Base-by-base conservation (phyloP, 352 stramenopile species). In the Phytopythium montanum region DNA sequence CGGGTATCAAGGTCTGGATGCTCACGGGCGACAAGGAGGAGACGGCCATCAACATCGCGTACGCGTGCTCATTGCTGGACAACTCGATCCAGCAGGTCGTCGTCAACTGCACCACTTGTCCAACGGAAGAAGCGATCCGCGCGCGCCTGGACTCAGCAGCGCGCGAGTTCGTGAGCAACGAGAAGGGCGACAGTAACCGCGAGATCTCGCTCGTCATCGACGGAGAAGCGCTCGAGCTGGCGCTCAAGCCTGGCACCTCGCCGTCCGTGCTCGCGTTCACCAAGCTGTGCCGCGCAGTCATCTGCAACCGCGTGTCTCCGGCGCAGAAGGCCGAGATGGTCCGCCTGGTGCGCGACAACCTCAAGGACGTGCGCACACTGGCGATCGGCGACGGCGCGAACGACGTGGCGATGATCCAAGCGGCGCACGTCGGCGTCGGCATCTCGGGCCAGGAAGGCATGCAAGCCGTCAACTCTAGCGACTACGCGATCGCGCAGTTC, bases 1-100 rank as follows among this genome's bases (percentile, higher is more conserved):
- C 90, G 0, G 92, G 92, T 2, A 98, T 99, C 65, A 98, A 99
- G 71, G 83, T 99, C 26, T 99, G 96, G 96, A 91, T 99, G 29
- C 81, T 99, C 16, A 99, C 97, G 4, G 97, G 97, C 33, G 97
- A 99, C 68, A 98, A 98, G 46, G 81, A 97, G 56, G 97, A 99
- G 65, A 99, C 97, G 2, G 97, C 97, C 1, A 94, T 99, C 58
- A 98, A 99, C 73, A 99, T 99, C 60, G 91, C 79, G n/a, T 97
- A 96, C 52, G 86, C 90, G 8, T 96, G 84, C 59, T 88, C 84
- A 16, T 59, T 98, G 21, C 56, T 97, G 13, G 76, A 90, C 60
- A 90, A 91, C 60, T 74, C 69, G 0, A 98, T 95, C 38, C 77
- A 90, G 34, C 84, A 90, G 62, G 75, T 89, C 0, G 65, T 93